Conservation (phyloP, 495 filamentous ascomycete species). For the Penicillium taxi region DNA sequence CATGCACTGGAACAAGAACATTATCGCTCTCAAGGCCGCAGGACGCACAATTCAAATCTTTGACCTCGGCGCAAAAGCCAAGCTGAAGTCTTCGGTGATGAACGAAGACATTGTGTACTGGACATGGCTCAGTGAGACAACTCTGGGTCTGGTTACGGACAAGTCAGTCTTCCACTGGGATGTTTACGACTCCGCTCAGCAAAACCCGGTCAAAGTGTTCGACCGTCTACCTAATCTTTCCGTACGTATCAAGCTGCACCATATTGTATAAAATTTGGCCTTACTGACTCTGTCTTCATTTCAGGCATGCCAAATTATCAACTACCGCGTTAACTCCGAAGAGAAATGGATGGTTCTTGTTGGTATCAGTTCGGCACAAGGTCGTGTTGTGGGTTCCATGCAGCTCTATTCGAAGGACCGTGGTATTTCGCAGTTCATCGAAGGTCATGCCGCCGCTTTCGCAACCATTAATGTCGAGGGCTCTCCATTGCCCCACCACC, state of each 20-base stretch:
- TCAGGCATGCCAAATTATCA: slow-evolving; percentile 96
- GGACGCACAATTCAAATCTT: slow-evolving; percentile 94
- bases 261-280: neutral
- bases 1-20: slow-evolving; percentile 95
- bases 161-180: slow-evolving; percentile 94
- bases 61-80: slow-evolving; percentile 79
- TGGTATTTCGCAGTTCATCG: slow-evolving; percentile 94
- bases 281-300: slow-evolving; percentile 14
- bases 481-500: slow-evolving; percentile 80
- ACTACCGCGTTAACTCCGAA: slow-evolving; percentile 92
- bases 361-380: slow-evolving; percentile 87
- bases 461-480: slow-evolving; percentile 82
- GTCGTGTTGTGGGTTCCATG: slow-evolving; percentile 90
- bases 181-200: slow-evolving; percentile 71
- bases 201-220: slow-evolving; percentile 79
- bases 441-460: slow-evolving; percentile 95
- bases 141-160: slow-evolving; percentile 83
- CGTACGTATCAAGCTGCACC: slow-evolving; percentile 47
- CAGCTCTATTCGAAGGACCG: slow-evolving; percentile 94
- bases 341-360: slow-evolving; percentile 98
- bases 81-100: slow-evolving; percentile 92
- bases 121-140: slow-evolving; percentile 94
- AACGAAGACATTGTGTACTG: slow-evolving; percentile 96
- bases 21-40: slow-evolving; percentile 93
- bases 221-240: slow-evolving; percentile 82